These are phyloP conservation scores for Coemansia sp. DNA, from an alignment of 192 early-diverging fungal species.

Conservation along the genomic window DNA sequence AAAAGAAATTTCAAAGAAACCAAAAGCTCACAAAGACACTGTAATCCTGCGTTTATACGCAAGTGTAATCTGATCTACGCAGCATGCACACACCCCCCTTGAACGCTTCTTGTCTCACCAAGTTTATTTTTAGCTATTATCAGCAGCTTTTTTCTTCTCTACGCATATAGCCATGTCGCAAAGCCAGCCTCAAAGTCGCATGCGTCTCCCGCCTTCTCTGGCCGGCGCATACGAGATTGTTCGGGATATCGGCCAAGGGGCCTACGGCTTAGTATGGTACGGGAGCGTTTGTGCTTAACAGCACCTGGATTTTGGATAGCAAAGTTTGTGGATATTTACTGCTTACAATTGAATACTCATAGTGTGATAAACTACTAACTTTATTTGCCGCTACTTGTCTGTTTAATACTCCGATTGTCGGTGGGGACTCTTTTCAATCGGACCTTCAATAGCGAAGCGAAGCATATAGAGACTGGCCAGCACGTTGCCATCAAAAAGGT, in stretches of 20 bases:
- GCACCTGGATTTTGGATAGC: too few relatives aligned
- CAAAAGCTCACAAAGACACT: background rate
- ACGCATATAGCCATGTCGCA: conserved; percentile 19
- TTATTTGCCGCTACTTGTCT: background rate
- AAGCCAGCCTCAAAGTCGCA: conserved; percentile 36
- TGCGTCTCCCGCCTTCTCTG: conserved; percentile 59
- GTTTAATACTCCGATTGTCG: too few relatives aligned
- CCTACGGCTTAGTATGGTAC: conserved; percentile 85
- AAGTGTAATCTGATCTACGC: conserved; percentile 1
- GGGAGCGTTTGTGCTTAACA: conserved; percentile 1
- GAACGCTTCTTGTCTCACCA: background rate
- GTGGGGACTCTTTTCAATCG: too few relatives aligned
- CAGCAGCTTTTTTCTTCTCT: background rate
- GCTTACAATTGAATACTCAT: too few relatives aligned
- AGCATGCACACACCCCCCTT: background rate
- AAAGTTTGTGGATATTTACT: too few relatives aligned
- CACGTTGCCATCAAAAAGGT: conserved; percentile 95
- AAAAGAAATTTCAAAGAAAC: background rate
- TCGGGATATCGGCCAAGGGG: conserved; percentile 84
- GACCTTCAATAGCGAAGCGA: conserved; percentile 66
- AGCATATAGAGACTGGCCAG: conserved; percentile 72
- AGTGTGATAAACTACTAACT: background rate
- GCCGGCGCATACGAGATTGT: conserved; percentile 65
- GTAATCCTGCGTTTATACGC: background rate
- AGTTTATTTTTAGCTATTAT: conserved; percentile 1